Base-by-base conservation (phyloP, 768 basidiomycete genomes). In the Xanthoconium purpureum region DNA sequence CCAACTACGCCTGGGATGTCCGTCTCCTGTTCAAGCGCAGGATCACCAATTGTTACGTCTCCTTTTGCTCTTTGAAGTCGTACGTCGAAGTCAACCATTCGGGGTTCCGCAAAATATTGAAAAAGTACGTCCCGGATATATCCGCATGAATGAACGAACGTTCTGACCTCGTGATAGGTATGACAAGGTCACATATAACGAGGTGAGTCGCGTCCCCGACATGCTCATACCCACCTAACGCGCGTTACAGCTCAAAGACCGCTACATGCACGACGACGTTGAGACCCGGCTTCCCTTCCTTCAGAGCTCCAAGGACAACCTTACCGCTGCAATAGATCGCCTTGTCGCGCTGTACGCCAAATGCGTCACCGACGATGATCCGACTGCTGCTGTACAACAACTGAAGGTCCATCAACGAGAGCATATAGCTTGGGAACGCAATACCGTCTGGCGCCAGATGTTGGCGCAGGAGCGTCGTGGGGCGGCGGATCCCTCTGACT, bases 381-480 rank as follows among this genome's bases (percentile, higher is more conserved):
- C 74, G 20, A 71, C 76, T 2, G 68, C 81, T 17, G 95, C 95
- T 0, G 80, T 84, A 42, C 85, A 90, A 61, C 91, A 96, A 67
- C 82, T 99, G 44, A 84, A 85, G 59, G 78, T 93, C 15, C 85
- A 95, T 69, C 87, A 95, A 54, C 85, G 93, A 18, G 94, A 98
- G 72, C 89, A 93, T 67, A 89, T 96, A 59, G 95, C 96, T 4
- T 96, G 95, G 86, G 96, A 98, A 66, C 84, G 97, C 33, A 94
- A 98, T 66, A 99, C 97, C 1, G 88, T 98, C 13, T 99, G 97
- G 97, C 80, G 93, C 28, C 88, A 92, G 71, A 95, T 97, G 94
- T 89, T 97, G 56, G 87, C 85, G 3, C 82, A 84, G 39, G 89
- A 91, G 63, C 81, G 91, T 30, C 80, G 84, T 5, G 89, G 91